Conservation (phyloP, 345 rosid genomes). For the Populus alba region DNA sequence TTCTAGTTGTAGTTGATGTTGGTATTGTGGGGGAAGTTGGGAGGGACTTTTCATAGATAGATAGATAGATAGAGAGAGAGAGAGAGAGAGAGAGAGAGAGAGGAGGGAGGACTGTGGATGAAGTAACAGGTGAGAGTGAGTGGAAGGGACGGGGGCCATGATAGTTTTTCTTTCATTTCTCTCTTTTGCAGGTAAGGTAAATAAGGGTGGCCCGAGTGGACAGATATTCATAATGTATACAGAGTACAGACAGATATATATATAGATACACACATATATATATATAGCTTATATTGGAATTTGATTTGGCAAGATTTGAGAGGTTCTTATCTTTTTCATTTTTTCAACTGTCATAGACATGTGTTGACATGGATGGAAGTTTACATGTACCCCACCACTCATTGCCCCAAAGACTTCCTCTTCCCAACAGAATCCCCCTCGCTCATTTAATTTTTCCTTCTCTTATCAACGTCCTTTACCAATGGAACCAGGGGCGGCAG, state of each 20-base stretch:
- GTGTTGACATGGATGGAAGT: conserved; percentile 28
- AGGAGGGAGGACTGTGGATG: conserved; percentile 9
- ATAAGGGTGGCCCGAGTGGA: conserved; percentile 23
- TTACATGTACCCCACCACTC: conserved; percentile 36
- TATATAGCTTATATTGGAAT: conserved; percentile 10
- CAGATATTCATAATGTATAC: background rate
- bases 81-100: background rate
- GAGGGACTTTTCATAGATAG: conserved; percentile 37
- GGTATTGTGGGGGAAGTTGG: conserved; percentile 57
- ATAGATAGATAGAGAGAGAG: background rate
- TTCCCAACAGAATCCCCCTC: background rate
- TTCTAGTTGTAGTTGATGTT: conserved; percentile 19
- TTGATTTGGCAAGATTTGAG: conserved; percentile 29
- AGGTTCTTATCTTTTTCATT: conserved; percentile 15
- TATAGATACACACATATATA: background rate
- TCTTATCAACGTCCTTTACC: no score
- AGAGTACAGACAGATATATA: background rate
- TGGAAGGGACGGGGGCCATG: conserved; percentile 9
- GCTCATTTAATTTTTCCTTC: no score
- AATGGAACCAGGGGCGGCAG: no score
- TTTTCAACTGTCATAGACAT: conserved; percentile 18
- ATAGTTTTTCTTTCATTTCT: conserved; percentile 1
- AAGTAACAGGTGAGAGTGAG: conserved; percentile 25
- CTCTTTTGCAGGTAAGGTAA: conserved; percentile 7
- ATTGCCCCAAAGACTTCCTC: conserved; percentile 23